Base-by-base conservation (phyloP, 1,284 basidiomycete species). In the Phellopilus nigrolimitatus region DNA sequence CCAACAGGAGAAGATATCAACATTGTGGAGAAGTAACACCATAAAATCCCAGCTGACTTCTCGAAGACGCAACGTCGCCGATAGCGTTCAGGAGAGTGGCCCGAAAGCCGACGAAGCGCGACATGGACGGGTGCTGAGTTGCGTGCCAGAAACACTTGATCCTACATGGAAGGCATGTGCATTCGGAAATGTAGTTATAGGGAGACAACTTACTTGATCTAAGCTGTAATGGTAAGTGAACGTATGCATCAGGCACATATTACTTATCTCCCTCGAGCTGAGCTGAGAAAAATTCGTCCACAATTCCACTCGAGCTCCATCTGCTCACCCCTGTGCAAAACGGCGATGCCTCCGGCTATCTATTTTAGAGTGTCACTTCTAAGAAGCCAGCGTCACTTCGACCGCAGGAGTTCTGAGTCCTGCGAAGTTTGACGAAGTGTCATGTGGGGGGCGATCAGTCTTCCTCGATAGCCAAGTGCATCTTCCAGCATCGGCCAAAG, bases 81-180 rank as follows among this genome's bases (percentile, higher is more conserved):
- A 49, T 30, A 9, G 54, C 47, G 28, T 53, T 40, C 15, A 57
- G 5, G 33, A 60, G 49, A 12, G 52, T 48, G 8, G 51, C 15
- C 13, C 54, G 24, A 19, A 62, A 31, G 17, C 12, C 17, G n/a
- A 42, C 19, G 8, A 57, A 47, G 7, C 59, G 56, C 12, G 43
- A 13, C 6, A 30, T 19, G 17, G 47, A 34, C 13, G 56, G 56
- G 44, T 56, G 49, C 25, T 27, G 37, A 22, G 39, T 31, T 33
- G 60, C 56, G 27, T 59, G 57, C 19, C 60, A 52, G 12, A n/a
- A n/a, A 58, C 36, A 42, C 61, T 61, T 31, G 56, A 60, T 33
- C 57, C 59, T 6, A 55, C n/a, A n/a, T n/a, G n/a, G n/a, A n/a
- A n/a, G n/a, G n/a, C n/a, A n/a, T n/a, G n/a, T n/a, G n/a, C n/a